Base-by-base conservation (phyloP, 2,329 filamentous ascomycete species). In the Apiospora aurea region DNA sequence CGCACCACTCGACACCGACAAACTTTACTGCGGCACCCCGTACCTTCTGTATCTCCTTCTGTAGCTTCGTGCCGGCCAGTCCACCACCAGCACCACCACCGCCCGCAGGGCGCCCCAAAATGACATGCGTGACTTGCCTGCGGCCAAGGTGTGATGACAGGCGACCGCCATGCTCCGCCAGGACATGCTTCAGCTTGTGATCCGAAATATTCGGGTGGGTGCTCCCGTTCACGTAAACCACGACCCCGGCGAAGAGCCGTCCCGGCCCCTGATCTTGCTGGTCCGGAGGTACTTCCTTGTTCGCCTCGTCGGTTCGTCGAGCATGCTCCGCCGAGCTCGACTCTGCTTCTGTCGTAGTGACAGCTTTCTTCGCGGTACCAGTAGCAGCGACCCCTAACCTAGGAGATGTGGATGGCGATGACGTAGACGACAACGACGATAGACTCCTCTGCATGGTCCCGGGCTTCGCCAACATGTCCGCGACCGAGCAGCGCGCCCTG, bases 151-250 rank as follows among this genome's bases (percentile, higher is more conserved):
- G 87, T 47, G 94, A 87, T 4, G 93, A 92, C 76, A 94, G 86
- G 57, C 83, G 85, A 0, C 90, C 96, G 26, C 95, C 96, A 78
- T 97, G 90, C 71, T 90, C 86, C 6, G 88, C 89, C 49, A 98
- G 87, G 21, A 97, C 81, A 71, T 91, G 91, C 85, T 96, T 97
- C 72, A 98, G 88, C 79, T 90, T 93, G 83, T 97, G 93, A 81
- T 98, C 95, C 18, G 94, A 97, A 74, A 97, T 88, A 34, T 90
- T 82, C 1, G 95, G 95, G 73, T 91, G 88, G 2, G 94, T 97
- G 75, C 93, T 95, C 73, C 95, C 95, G 81, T 97, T 97, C 81
- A 98, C 88, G 83, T 96, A 96, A 77, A 97, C 88, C 69, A 89
- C 91, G 29, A 95, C 87, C 21, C 91, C 89, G 64, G 88, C 83